Conservation (phyloP, 352 stramenopile species). For the Globisporangium radiosum region DNA sequence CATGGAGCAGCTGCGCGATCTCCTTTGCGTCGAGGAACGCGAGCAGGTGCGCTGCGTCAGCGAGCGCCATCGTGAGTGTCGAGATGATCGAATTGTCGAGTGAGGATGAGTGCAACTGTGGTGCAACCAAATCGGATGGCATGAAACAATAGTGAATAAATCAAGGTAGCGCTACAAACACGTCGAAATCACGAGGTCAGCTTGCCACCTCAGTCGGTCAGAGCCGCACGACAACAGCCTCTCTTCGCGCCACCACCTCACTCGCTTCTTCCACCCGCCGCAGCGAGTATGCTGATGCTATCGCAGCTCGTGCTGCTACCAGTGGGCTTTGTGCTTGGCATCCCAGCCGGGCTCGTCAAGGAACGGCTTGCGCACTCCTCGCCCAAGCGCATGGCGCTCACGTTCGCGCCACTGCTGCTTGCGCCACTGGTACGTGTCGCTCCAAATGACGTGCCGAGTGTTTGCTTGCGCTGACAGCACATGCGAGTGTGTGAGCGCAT, state of each 20-base stretch:
- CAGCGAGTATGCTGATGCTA: not conserved
- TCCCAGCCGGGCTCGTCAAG: conserved; percentile 45
- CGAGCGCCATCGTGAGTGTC: conserved; percentile 14
- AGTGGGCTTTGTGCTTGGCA: conserved; percentile 32
- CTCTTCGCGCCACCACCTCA: too few species aligned
- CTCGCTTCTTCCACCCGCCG: too few species aligned
- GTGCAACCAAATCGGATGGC: too few species aligned
- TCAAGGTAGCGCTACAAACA: not conserved
- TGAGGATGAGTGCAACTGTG: not conserved
- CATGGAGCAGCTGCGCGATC: conserved; percentile 25
- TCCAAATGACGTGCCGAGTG: not conserved
- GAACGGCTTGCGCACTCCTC: conserved; percentile 38
- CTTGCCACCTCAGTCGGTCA: not conserved
- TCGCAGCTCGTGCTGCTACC: conserved; percentile 16
- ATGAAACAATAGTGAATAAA: not conserved
- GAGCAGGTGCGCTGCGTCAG: conserved; percentile 37
- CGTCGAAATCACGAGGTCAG: too few species aligned
- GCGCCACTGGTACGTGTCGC: conserved; percentile 29
- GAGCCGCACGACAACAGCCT: too few species aligned
- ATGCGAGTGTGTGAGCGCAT: too few species aligned
- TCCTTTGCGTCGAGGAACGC: conserved; percentile 41
- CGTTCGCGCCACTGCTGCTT: conserved; percentile 28
- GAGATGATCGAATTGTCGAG: not conserved
- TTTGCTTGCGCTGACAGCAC: too few species aligned
- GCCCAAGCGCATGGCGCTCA: conserved; percentile 33